Conservation (phyloP, 106 monocot genomes). For the Dactylorhiza incarnata region DNA sequence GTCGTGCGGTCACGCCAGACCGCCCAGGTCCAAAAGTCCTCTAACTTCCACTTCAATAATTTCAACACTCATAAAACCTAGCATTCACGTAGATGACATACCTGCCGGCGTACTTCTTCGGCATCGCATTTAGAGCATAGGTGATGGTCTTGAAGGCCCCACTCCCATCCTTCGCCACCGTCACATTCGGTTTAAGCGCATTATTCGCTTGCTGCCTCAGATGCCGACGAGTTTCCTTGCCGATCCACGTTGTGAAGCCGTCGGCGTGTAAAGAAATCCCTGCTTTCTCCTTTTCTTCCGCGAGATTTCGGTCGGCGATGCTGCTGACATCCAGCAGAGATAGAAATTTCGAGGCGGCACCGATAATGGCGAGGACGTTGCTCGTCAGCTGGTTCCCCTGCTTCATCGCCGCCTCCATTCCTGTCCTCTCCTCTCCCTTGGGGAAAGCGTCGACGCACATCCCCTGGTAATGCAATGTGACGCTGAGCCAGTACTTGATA, state of each 20-base stretch:
- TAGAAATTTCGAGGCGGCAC: conserved; percentile 23
- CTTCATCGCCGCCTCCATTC: conserved; percentile 55
- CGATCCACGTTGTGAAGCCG: conserved; percentile 34
- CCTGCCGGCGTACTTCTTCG: conserved; percentile 50
- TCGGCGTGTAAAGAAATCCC: not conserved
- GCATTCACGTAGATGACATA: conserved; percentile 71
- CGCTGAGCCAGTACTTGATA: conserved; percentile 71
- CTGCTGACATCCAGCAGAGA: conserved; percentile 16
- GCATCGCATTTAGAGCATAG: conserved; percentile 39
- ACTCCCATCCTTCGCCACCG: conserved; percentile 71
- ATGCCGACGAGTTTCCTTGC: conserved; percentile 33
- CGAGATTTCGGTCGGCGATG: conserved; percentile 16
- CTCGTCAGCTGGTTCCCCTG: conserved; percentile 54
- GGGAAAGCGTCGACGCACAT: conserved; percentile 89
- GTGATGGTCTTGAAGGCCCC: conserved; percentile 64
- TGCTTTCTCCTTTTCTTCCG: conserved; percentile 1
- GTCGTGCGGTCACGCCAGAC: too few species aligned
- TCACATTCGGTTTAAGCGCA: conserved; percentile 39
- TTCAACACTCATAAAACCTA: conserved; percentile 62
- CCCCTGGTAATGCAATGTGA: conserved; percentile 51
- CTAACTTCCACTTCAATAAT: too few species aligned
- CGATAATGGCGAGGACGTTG: conserved; percentile 66
- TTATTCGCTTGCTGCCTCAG: conserved; percentile 21
- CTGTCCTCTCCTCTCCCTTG: conserved; percentile 48
- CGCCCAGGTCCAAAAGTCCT: too few species aligned